Conservation (phyloP, 2,329 filamentous ascomycete species). For the Nemania diffusa region DNA sequence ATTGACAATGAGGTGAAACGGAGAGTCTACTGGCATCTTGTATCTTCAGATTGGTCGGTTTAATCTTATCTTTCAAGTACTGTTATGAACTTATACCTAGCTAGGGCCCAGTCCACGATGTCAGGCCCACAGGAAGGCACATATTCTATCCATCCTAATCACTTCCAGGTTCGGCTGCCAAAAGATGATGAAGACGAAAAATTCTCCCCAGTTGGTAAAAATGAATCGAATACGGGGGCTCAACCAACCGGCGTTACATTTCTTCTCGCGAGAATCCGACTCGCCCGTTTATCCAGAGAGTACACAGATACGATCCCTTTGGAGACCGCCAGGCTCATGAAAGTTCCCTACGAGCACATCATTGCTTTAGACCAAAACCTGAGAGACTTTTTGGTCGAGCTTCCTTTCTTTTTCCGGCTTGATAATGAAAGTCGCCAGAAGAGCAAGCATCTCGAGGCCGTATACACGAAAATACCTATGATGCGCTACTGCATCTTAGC, state of each 20-base stretch:
- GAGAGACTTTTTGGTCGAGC: conserved; percentile 21
- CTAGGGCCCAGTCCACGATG: conserved; percentile 40
- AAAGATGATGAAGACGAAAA: conserved; percentile 32
- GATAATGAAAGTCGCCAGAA: conserved; percentile 35
- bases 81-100: background rate
- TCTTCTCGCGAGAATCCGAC: conserved; percentile 34
- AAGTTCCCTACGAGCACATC: conserved; percentile 34
- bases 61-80: background rate
- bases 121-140: conserved; percentile 40
- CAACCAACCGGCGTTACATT: conserved; percentile 36
- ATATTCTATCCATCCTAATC: conserved; percentile 40
- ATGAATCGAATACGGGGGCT: background rate
- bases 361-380: conserved; percentile 35
- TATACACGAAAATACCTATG: conserved; percentile 38
- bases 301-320: conserved; percentile 35
- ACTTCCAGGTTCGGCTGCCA: conserved; percentile 34
- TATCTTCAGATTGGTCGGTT: conserved; percentile 34
- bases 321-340: conserved; percentile 33
- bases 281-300: conserved; percentile 38
- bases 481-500: conserved; percentile 38
- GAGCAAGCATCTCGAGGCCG: conserved; percentile 34
- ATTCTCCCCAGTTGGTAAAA: background rate
- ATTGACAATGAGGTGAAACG: conserved; percentile 36
- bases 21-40: conserved; percentile 37
- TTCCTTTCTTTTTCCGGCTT: conserved; percentile 35